Evolutionary conservation across 1,284 basidiomycete genomes (phyloP), one percentile per base, ranked within the genome.

Genomic region (Tranzscheliella williamsii): DNA sequence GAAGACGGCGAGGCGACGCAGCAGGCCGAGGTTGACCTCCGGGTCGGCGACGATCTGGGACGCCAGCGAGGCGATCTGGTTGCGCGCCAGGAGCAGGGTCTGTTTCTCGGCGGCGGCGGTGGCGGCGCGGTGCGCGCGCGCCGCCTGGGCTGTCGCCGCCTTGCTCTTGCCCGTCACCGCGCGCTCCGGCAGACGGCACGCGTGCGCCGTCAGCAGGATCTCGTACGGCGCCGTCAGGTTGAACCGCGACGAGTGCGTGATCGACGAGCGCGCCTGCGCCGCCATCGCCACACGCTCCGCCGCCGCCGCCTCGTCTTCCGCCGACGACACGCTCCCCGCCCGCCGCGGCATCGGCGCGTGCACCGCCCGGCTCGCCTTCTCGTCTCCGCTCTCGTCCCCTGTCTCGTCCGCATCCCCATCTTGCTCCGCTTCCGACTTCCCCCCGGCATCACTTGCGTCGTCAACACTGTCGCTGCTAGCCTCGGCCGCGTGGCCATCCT

Each of bases 61-160:
- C 3, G 74, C 39, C 12, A 77, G 70, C 27, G 54, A 58, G 20
- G 75, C 75, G 53, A 77, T 75, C 51, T 77, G 74, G 47, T 77
- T 75, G 15, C 71, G 51, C n/a, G 75, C 75, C 3, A 69, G 40
- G 5, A 48, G 45, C 9, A 56, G 33, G 2, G 56, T 62, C 18
- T 40, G 48, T 9, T 41, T 46, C 8, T 36, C 20, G 4, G 52
- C 44, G 23, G 38, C 21, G 20, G 22, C 18, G 1, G 52, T 24
- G 7, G 42, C 35, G n/a, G 45, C 32, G 8, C 34, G 37, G 47
- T 55, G 42, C n/a, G n/a, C n/a, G 27, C 29, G 46, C 40, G 29
- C 54, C 35, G 15, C 36, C 29, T 24, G 52, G 35, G 64, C 67
- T 37, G 65, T 67, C 29, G 43, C 39, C 12, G 6, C 9, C 8